A percentile compares a stretch with the other conserved stretches of the same genome.
phyloP scores from a whole-genome alignment of 2,329 filamentous ascomycete species.

The Colletotrichum lupini region DNA sequence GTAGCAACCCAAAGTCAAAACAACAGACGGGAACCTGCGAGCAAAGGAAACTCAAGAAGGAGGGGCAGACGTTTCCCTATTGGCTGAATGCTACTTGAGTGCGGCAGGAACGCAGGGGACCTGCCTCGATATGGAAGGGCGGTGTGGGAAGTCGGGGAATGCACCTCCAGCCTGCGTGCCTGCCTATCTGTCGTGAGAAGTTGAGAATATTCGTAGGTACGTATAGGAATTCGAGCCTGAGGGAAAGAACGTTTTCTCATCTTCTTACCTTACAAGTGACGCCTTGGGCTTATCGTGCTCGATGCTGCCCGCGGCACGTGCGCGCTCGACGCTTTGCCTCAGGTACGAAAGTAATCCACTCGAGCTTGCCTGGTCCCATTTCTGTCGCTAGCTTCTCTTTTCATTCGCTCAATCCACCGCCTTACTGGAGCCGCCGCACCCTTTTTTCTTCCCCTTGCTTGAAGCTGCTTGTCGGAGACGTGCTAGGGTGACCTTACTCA shows the following conservation, averaged over 20 bases:
- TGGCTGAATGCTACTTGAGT: constrained; percentile 1
- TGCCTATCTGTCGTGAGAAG: background rate
- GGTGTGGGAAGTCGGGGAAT: constrained; percentile 16
- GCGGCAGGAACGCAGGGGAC: constrained; percentile 33
- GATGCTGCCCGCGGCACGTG: background rate
- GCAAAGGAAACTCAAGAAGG: background rate
- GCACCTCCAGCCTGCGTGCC: background rate
- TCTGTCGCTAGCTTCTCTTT: background rate
- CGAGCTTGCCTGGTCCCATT: background rate
- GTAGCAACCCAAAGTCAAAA: constrained; percentile 3
- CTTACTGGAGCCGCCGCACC: background rate
- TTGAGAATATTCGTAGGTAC: background rate
- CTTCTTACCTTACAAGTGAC: background rate
- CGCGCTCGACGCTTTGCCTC: background rate
- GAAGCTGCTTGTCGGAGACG: background rate
- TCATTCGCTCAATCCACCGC: background rate
- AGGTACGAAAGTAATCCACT: background rate
- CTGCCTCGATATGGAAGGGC: constrained; percentile 34
- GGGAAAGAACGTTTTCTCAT: background rate
- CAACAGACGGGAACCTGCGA: background rate
- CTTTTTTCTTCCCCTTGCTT: background rate
- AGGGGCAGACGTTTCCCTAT: constrained; percentile 14
- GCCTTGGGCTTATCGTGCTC: background rate
- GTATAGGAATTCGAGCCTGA: background rate
- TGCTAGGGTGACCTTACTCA: background rate